These are phyloP conservation scores for Marasmius sp. DNA, from an alignment of 1,284 basidiomycete species.

Conservation along the genomic window DNA sequence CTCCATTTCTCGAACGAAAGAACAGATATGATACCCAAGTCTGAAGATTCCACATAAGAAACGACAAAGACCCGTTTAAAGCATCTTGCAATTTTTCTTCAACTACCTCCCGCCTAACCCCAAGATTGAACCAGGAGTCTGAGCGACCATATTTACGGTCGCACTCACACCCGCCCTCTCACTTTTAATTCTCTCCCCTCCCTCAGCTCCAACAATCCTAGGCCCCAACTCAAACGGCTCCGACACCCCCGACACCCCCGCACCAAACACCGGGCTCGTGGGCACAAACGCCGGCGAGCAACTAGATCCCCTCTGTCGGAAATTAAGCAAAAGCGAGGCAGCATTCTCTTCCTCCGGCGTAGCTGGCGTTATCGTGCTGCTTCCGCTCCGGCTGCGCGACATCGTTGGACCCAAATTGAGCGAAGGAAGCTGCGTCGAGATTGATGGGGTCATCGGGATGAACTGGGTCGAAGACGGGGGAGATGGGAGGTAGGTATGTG, in stretches of 20 bases:
- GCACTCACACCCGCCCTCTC: neutral
- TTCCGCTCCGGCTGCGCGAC: conserved; percentile 5
- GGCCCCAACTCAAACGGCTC: neutral
- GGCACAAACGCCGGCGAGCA: conserved; percentile 28
- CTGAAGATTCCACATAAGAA: too few species aligned
- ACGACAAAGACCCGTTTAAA: too few species aligned
- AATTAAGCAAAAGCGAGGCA: conserved; percentile 64
- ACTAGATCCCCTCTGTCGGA: conserved; percentile 31
- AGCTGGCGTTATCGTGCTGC: conserved; percentile 25
- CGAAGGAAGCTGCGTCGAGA: neutral
- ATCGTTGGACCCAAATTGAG: conserved; percentile 7
- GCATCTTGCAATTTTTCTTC: too few species aligned
- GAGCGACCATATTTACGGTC: conserved; percentile 15
- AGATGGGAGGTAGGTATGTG: conserved; percentile 37
- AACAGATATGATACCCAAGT: too few species aligned
- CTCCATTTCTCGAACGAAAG: too few species aligned
- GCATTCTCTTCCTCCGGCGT: conserved; percentile 71
- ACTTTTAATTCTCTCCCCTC: neutral
- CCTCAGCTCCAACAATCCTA: neutral
- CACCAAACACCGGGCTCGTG: neutral
- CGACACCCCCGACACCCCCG: neutral
- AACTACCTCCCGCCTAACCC: conserved; percentile 18
- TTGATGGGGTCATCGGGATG: conserved; percentile 20
- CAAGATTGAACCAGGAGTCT: conserved; percentile 32
- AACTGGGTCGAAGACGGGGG: conserved; percentile 45